These are phyloP conservation scores for Passiflora organensis DNA, from an alignment of 345 rosid species.

Conservation along the genomic window DNA sequence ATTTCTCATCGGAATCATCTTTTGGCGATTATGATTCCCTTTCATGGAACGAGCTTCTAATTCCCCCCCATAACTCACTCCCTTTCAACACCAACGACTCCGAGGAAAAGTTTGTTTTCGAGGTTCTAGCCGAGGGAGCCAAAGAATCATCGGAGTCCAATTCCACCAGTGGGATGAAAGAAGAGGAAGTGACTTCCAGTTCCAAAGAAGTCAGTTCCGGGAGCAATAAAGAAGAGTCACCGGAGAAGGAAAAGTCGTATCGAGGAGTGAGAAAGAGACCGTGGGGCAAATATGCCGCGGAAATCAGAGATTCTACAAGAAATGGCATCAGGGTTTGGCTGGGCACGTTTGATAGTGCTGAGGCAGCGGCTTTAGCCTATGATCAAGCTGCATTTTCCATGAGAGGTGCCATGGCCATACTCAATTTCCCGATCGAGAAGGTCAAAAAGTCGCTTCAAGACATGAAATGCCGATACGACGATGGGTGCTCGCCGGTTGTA, in stretches of 20 bases:
- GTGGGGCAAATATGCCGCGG: constrained; percentile 53
- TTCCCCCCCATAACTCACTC: constrained; percentile 26
- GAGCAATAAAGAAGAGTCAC: not conserved
- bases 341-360: constrained; percentile 42
- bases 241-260: constrained; percentile 27
- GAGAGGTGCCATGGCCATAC: constrained; percentile 37
- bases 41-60: constrained; percentile 38
- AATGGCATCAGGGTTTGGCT: constrained; percentile 44
- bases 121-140: constrained; percentile 29
- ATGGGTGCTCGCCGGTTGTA: constrained; percentile 43
- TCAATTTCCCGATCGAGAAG: constrained; percentile 37
- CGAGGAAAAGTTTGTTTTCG: constrained; percentile 35
- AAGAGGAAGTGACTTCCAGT: constrained; percentile 32
- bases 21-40: constrained; percentile 17
- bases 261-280: constrained; percentile 46
- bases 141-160: constrained; percentile 35
- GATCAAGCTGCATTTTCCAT: constrained; percentile 46
- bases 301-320: constrained; percentile 41
- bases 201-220: not conserved
- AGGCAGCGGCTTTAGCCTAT: constrained; percentile 43
- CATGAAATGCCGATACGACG: constrained; percentile 28
- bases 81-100: constrained; percentile 36
- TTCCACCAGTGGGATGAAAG: constrained; percentile 22
- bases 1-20: constrained; percentile 32
- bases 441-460: constrained; percentile 38